Percentiles rank a stretch among this genome's conserved stretches.
These are phyloP conservation scores for Aschersonia sp. DNA, from an alignment of 2,329 filamentous ascomycete genomes.

Conservation along the genomic window DNA sequence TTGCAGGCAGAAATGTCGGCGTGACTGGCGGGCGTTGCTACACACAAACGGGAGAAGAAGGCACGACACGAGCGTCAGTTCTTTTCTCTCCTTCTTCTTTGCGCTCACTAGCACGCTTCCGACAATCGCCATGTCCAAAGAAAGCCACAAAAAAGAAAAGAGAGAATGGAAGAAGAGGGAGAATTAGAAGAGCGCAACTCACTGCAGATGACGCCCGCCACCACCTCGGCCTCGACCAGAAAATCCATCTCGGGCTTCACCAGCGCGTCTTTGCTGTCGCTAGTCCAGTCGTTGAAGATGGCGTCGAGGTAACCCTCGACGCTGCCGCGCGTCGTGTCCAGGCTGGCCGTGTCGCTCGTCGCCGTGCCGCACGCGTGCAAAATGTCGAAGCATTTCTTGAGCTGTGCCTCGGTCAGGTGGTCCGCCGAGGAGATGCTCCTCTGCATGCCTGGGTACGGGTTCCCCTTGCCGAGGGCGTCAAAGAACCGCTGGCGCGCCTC, in stretches of 20 bases:
- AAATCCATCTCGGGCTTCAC: conserved; percentile 15
- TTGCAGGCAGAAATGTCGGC: conserved; percentile 6
- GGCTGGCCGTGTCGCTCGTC: conserved; percentile 10
- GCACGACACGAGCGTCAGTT: neutral
- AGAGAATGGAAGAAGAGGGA: neutral
- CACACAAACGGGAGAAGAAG: neutral
- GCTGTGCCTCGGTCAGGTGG: conserved; percentile 12
- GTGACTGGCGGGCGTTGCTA: neutral
- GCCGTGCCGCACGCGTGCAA: conserved; percentile 16
- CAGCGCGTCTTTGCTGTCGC: conserved; percentile 2
- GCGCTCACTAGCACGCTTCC: too few relatives aligned
- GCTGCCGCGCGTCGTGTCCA: conserved; percentile 12
- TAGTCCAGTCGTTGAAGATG: conserved; percentile 14
- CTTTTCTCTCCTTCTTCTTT: neutral
- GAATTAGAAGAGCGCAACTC: conserved; percentile 3
- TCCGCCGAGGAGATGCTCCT: conserved; percentile 11
- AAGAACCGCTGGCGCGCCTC: conserved; percentile 9
- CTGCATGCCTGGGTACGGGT: conserved; percentile 5
- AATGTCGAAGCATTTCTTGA: conserved; percentile 17
- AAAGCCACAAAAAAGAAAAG: neutral
- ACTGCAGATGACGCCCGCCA: conserved; percentile 15
- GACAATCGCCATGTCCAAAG: neutral
- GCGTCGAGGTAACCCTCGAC: conserved; percentile 17
- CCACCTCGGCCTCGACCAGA: conserved; percentile 11
- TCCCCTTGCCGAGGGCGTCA: conserved; percentile 9